Conservation (phyloP, 2,329 filamentous ascomycete genomes). For the Alternaria triticimaculans region DNA sequence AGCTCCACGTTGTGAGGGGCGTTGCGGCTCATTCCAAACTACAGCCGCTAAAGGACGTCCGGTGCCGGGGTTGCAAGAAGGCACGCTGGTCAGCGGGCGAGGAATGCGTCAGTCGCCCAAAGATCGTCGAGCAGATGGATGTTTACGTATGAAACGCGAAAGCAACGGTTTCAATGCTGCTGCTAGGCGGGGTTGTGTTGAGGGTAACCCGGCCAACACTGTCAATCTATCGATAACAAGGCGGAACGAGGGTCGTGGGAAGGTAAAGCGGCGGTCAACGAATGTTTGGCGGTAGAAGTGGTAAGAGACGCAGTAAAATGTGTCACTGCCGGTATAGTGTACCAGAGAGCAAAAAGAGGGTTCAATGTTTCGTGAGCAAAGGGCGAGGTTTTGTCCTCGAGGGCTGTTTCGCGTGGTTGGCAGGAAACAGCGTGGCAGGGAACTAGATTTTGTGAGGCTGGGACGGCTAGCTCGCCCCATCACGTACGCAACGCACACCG, state of each 20-base stretch:
- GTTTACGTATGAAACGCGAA: conserved; percentile 35
- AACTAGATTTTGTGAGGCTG: conserved; percentile 25
- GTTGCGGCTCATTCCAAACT: conserved; percentile 32
- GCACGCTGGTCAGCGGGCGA: conserved; percentile 25
- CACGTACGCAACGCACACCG: conserved; percentile 28
- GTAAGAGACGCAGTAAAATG: conserved; percentile 20
- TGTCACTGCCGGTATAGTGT: conserved; percentile 13
- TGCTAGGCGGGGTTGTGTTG: not conserved
- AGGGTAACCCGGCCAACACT: conserved; percentile 23
- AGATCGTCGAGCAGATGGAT: conserved; percentile 24
- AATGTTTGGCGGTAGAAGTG: conserved; percentile 14
- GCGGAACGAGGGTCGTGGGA: conserved; percentile 12
- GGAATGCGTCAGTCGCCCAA: conserved; percentile 29
- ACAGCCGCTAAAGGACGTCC: conserved; percentile 15
- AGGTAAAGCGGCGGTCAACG: conserved; percentile 19
- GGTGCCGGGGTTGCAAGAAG: conserved; percentile 3
- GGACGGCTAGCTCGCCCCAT: conserved; percentile 22
- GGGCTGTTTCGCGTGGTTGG: conserved; percentile 7
- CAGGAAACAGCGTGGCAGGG: conserved; percentile 25
- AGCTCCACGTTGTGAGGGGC: conserved; percentile 26
- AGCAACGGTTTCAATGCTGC: conserved; percentile 17
- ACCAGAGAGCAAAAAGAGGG: conserved; percentile 5
- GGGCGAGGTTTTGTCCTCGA: conserved; percentile 18
- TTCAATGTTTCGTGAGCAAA: conserved; percentile 19
- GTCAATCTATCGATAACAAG: conserved; percentile 21